Base-by-base conservation (phyloP, 768 basidiomycete genomes). In the Lactifluus pinguis region DNA sequence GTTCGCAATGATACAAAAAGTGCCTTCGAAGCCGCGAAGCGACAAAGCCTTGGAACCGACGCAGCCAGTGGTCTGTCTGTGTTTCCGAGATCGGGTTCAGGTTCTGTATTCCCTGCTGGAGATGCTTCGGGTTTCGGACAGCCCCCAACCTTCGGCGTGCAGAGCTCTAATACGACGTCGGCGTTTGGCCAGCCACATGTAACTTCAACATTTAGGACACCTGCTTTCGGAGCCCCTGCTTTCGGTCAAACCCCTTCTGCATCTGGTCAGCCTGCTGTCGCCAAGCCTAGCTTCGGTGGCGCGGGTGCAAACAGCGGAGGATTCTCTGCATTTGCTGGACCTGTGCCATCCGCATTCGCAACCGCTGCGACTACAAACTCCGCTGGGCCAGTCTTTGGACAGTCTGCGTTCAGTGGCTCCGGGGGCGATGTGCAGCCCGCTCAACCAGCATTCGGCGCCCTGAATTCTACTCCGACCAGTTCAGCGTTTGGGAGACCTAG, bases 1-100 rank as follows among this genome's bases (percentile, higher is more conserved):
- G 57, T 77, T 17, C 66, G 67, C 44, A 77, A 81, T 66, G 74
- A 77, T 2, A 58, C 59, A 3, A 65, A 65, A 47, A 49, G 54
- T 17, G 65, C 64, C n/a, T 82, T 76, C 53, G 79, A 85, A 21
- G 76, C 79, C 65, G 83, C 84, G 1, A 59, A 71, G 19, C 78
- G 77, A 63, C 74, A 78, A 52, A 79, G 76, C 54, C 61, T 62
- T 47, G 64, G 68, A 30, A 51, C 65, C n/a, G 49, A 68, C 15
- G 44, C 63, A 19, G 9, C 39, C 34, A 38, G 55, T 14, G 19
- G 57, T 41, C 34, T 55, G 11, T 38, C 64, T 34, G 57, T 19
- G n/a, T 25, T 54, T 10, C 53, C 49, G 2, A 60, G 30, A 51
- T 49, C 52, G 11, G 57, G 49, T 15, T n/a, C 50, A 6, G n/a